These are phyloP conservation scores for Neurospora pannonica DNA, from an alignment of 495 filamentous ascomycete genomes.

Conservation along the genomic window DNA sequence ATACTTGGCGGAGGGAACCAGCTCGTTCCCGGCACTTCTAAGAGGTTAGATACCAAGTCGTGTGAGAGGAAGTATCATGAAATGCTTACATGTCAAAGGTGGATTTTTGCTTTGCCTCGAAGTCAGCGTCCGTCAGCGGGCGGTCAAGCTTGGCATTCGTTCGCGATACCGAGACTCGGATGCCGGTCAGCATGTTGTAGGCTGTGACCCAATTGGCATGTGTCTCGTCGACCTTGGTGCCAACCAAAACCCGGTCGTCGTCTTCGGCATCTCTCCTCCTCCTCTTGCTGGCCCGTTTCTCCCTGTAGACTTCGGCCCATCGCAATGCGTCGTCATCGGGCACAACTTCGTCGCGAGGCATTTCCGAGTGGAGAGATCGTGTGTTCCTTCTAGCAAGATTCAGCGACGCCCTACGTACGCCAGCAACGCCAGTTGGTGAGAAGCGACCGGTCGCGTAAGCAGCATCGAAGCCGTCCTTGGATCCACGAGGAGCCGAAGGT, in stretches of 20 bases:
- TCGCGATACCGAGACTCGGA: conserved; percentile 90
- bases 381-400: conserved; percentile 72
- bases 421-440: conserved; percentile 58
- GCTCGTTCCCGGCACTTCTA: conserved; percentile 79
- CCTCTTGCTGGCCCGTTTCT: conserved; percentile 76
- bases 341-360: conserved; percentile 69
- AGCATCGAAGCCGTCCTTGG: conserved; percentile 52
- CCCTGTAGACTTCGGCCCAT: conserved; percentile 86
- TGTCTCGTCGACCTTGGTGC: conserved; percentile 94
- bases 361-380: conserved; percentile 74
- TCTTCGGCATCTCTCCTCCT: conserved; percentile 80
- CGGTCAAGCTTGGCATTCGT: conserved; percentile 96
- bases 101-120: conserved; percentile 88
- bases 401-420: conserved; percentile 67
- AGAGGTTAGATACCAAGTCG: conserved; percentile 4
- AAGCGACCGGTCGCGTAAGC: conserved; percentile 67
- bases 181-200: conserved; percentile 99
- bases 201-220: conserved; percentile 97
- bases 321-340: conserved; percentile 81
- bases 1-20: conserved; percentile 97
- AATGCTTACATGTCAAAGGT: conserved; percentile 79
- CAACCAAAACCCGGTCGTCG: conserved; percentile 90
- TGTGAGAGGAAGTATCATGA: background rate
- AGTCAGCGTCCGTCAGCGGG: conserved; percentile 79
- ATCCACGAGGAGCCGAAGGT: conserved; percentile 35